These are phyloP conservation scores for Posidonia oceanica DNA, from an alignment of 116 monocot species.

Conservation along the genomic window DNA sequence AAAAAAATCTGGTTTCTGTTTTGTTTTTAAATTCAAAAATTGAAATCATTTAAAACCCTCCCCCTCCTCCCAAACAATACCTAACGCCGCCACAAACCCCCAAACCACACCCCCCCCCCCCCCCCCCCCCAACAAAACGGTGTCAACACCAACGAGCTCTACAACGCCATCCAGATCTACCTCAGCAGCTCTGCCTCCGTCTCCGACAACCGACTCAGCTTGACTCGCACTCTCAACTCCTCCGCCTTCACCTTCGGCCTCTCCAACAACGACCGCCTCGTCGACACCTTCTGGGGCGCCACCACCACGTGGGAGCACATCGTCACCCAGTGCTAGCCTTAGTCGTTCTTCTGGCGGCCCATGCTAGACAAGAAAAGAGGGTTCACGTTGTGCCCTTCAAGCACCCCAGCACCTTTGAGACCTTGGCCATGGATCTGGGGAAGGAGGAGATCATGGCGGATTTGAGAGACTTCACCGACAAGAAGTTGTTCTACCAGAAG, in stretches of 20 bases:
- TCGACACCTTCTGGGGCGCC: too few relatives aligned
- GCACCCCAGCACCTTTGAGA: conserved; percentile 26
- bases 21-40: too few relatives aligned
- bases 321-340: conserved; percentile 46
- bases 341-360: conserved; percentile 65
- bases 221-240: conserved; percentile 66
- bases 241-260: conserved; percentile 68
- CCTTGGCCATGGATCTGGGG: conserved; percentile 56
- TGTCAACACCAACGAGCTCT: conserved; percentile 68
- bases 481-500: conserved; percentile 44
- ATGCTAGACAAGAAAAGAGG: conserved; percentile 69
- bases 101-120: too few relatives aligned
- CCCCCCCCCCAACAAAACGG: too few relatives aligned
- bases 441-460: conserved; percentile 11
- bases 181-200: conserved; percentile 44
- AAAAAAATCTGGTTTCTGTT: too few relatives aligned
- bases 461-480: conserved; percentile 44
- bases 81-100: too few relatives aligned
- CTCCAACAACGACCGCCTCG: conserved; percentile 60
- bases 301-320: conserved; percentile 71
- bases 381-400: conserved; percentile 82
- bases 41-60: too few relatives aligned
- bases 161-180: conserved; percentile 65
- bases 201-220: conserved; percentile 32
- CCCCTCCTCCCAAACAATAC: too few relatives aligned